Percentiles rank a stretch among this genome's conserved stretches.
Conservation (phyloP, 352 stramenopile species). For the Peronosclerospora sorghi region DNA sequence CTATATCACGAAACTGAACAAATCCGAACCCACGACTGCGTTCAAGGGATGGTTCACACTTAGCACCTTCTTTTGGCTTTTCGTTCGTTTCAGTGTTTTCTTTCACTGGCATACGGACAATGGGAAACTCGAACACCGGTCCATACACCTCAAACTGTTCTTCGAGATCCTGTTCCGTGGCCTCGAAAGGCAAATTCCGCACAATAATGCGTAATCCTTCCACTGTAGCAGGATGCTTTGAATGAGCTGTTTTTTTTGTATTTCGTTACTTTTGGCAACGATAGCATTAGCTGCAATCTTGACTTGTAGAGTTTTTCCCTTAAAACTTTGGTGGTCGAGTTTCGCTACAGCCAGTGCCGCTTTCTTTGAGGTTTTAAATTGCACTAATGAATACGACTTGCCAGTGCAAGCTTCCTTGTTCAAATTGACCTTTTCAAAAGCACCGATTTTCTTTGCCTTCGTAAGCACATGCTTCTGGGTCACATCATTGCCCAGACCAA, state of each 20-base stretch:
- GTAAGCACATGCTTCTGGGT: slow-evolving; percentile 74
- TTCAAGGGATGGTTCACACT: slow-evolving; percentile 22
- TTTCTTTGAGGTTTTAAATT: slow-evolving; percentile 46
- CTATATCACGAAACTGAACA: slow-evolving; percentile 63
- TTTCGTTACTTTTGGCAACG: too few species aligned
- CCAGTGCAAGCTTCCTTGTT: slow-evolving; percentile 44
- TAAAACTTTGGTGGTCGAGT: slow-evolving; percentile 76
- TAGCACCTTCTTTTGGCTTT: slow-evolving; percentile 7
- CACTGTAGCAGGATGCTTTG: slow-evolving; percentile 21
- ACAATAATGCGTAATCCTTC: slow-evolving; percentile 72
- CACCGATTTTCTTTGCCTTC: slow-evolving; percentile 64
- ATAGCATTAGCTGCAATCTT: too few species aligned
- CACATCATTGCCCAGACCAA: slow-evolving; percentile 51
- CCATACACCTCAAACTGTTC: slow-evolving; percentile 60
- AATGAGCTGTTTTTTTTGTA: too few species aligned
- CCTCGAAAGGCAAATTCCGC: slow-evolving; percentile 76
- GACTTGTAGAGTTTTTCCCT: too few species aligned
- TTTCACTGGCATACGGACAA: slow-evolving; percentile 69
- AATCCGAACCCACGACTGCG: slow-evolving; percentile 77
- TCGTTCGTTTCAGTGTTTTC: slow-evolving; percentile 21
- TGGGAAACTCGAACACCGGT: slow-evolving; percentile 47
- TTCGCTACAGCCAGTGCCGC: slow-evolving; percentile 46
- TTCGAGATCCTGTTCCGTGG: slow-evolving; percentile 56
- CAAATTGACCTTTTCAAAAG: slow-evolving; percentile 41
- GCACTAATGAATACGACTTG: slow-evolving; percentile 52